Base-by-base conservation (phyloP, 1,284 basidiomycete species). In the Exobasidium cylindrosporum region DNA sequence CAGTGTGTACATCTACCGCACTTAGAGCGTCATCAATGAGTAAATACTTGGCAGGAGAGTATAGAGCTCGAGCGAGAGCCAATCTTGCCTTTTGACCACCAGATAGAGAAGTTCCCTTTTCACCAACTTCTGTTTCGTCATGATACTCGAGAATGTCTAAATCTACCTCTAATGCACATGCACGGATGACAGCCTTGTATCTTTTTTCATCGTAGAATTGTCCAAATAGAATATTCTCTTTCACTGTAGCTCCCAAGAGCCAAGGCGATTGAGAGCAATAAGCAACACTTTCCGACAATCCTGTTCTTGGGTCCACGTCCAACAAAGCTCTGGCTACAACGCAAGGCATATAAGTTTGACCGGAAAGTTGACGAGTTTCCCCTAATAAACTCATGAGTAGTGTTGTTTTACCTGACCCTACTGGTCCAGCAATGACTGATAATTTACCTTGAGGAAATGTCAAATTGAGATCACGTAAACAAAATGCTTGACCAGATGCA, bases 221-320 rank as follows among this genome's bases (percentile, higher is more conserved):
- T 62, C 88, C 90, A 81, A 97, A 97, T 24, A 96, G 81, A 67
- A 97, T 95, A 71, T 97, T 97, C 54, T 95, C 91, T 84, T 88
- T 89, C 80, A 97, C 92, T 3, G 89, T 91, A 0, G 91, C 92
- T 77, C 96, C 96, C 61, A 92, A 87, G 35, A 96, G 84, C 91
- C 91, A 93, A 0, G 92, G 88, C 0, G 87, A 85, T 82, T 97
- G 94, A n/a, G 93, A 92, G 11, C 96, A 93, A 81, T 92, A 97
- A 0, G 91, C 93, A 62, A 93, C 87, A 7, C 87, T 83, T 69
- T 91, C 88, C 71, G 85, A 85, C 35, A 89, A 80, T 0, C 88
- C 87, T 26, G 86, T 81, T 24, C 84, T 83, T 1, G 78, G 82
- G 61, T 83, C 82, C 23, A 72, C 64, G 14, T 67, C 69, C 2